phyloP scores from a whole-genome alignment of 768 basidiomycete species.

The Fomitopsis pulvina region DNA sequence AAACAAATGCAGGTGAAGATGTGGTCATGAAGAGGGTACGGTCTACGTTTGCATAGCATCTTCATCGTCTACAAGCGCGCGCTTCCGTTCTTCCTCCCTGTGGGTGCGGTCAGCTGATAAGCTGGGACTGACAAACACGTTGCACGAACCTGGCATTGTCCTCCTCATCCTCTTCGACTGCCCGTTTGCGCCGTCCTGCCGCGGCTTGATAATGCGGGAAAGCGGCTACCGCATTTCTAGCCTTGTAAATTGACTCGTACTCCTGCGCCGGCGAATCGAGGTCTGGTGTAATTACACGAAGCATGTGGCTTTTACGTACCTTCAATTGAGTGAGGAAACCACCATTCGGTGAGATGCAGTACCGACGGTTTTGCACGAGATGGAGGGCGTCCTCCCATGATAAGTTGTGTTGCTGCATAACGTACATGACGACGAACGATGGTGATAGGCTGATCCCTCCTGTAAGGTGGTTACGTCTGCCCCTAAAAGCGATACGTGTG shows the following conservation, averaged over 20 bases:
- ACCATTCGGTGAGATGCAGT: conserved; percentile 90
- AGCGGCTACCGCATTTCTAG: conserved; percentile 58
- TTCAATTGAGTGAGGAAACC: conserved; percentile 92
- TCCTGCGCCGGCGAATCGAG: conserved; percentile 44
- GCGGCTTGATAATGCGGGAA: conserved; percentile 47
- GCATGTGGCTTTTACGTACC: conserved; percentile 36
- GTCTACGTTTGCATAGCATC: conserved; percentile 25
- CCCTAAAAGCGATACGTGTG: too few relatives aligned
- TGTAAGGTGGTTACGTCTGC: conserved; percentile 20
- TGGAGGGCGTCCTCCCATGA: conserved; percentile 88
- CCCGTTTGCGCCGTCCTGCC: conserved; percentile 58
- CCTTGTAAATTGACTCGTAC: conserved; percentile 89
- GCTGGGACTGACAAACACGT: neutral
- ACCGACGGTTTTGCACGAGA: conserved; percentile 83
- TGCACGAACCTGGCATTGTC: conserved; percentile 27
- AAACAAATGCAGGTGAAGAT: neutral
- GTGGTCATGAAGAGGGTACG: neutral
- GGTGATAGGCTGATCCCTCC: conserved; percentile 87
- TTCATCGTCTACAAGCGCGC: conserved; percentile 29
- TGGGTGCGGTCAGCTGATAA: neutral
- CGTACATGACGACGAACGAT: conserved; percentile 89
- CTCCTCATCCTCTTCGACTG: conserved; percentile 66
- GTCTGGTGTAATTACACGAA: neutral
- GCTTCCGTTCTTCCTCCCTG: conserved; percentile 40
- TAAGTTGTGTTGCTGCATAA: conserved; percentile 77